A percentile compares a stretch with the other conserved stretches of the same genome.
These are phyloP conservation scores for Linnemannia schmuckeri DNA, from an alignment of 192 early-diverging fungal genomes.

Conservation along the genomic window DNA sequence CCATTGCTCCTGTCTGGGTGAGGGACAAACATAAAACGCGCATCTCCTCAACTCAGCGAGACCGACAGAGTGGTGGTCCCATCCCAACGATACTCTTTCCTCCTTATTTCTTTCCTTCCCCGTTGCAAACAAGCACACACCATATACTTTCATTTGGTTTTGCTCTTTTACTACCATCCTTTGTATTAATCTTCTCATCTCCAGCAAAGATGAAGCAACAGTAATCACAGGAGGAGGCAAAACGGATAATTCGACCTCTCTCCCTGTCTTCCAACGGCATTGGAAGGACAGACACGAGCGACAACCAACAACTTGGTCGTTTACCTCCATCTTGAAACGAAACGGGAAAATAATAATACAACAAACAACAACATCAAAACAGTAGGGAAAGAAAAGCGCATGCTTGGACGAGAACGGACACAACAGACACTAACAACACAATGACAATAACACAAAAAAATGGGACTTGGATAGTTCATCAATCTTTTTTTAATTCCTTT, in stretches of 20 bases:
- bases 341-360: neutral
- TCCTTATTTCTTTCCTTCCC: neutral
- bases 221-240: neutral
- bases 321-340: constrained; percentile 5
- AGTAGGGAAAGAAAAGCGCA: neutral
- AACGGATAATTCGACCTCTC: neutral
- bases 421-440: neutral
- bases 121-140: neutral
- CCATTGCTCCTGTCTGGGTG: neutral
- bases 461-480: neutral
- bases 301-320: neutral
- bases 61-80: neutral
- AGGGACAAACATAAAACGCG: neutral
- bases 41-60: neutral
- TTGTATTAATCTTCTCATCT: neutral
- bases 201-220: neutral
- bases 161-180: neutral
- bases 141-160: neutral
- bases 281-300: neutral
- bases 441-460: neutral
- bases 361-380: constrained; percentile 2
- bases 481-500: neutral
- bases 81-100: neutral
- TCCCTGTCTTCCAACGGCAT: neutral
- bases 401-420: neutral